Evolutionary conservation across 192 early-diverging fungal species (phyloP).

Genomic region (Rhizophagus prolifer): DNA sequence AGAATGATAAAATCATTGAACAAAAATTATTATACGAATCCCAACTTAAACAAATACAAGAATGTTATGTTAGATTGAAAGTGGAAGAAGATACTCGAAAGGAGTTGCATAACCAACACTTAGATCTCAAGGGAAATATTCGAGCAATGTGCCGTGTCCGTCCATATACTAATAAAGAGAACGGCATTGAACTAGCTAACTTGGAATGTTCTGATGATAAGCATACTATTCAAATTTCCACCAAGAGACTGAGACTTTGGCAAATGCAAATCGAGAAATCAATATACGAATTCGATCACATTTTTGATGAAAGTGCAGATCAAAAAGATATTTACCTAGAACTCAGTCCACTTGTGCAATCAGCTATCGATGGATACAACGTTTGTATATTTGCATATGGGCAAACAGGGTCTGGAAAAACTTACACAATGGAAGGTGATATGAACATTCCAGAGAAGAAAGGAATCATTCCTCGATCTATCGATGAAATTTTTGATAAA

Average conservation of each 20-base stretch:
- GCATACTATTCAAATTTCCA: background rate
- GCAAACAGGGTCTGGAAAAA: slow-evolving; percentile 94
- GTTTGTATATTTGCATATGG: slow-evolving; percentile 99
- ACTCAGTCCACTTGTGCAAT: slow-evolving; percentile 95
- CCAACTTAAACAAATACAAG: background rate
- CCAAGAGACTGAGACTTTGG: background rate
- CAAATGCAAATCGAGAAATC: slow-evolving; percentile 52
- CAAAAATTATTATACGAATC: background rate
- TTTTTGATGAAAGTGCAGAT: slow-evolving; percentile 67
- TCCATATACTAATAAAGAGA: slow-evolving; percentile 55
- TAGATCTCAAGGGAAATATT: slow-evolving; percentile 96
- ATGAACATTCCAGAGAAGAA: slow-evolving; percentile 41
- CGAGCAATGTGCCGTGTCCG: slow-evolving; percentile 95
- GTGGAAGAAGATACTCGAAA: slow-evolving; percentile 78
- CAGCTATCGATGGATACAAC: slow-evolving; percentile 94
- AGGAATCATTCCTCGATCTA: slow-evolving; percentile 95
- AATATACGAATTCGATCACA: slow-evolving; percentile 83
- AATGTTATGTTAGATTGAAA: background rate
- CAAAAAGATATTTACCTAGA: slow-evolving; percentile 90
- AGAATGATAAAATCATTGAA: background rate
- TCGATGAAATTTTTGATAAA: slow-evolving; percentile 82
- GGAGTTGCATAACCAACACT: slow-evolving; percentile 86
- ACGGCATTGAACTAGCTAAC: background rate
- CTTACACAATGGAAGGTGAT: slow-evolving; percentile 78
- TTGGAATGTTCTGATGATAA: background rate